These are phyloP conservation scores for Linaria vulgaris DNA, from an alignment of 257 asterid genomes.

Conservation along the genomic window DNA sequence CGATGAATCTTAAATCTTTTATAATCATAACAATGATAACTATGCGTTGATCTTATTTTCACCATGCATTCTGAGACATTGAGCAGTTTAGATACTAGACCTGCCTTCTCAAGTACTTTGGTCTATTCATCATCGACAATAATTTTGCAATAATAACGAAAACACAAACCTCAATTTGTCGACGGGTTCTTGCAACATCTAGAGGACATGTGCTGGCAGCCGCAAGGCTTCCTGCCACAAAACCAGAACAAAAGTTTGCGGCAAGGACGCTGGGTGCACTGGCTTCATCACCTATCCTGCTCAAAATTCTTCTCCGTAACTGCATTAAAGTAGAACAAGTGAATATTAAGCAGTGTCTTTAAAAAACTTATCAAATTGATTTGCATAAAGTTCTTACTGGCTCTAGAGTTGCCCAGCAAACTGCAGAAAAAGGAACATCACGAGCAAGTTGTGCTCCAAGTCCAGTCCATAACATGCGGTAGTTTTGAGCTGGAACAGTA, in stretches of 20 bases:
- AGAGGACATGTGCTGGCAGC: conserved; percentile 76
- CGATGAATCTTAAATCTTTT: too few relatives aligned
- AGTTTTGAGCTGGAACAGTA: conserved; percentile 46
- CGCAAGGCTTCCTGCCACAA: conserved; percentile 83
- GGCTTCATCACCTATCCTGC: conserved; percentile 49
- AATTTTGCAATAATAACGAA: neutral
- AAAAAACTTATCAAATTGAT: neutral
- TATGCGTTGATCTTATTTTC: too few relatives aligned
- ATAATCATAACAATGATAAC: too few relatives aligned
- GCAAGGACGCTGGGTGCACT: conserved; percentile 50
- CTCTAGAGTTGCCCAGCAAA: conserved; percentile 89
- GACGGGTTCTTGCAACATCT: conserved; percentile 85
- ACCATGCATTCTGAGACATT: too few relatives aligned
- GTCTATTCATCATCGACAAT: conserved; percentile 4
- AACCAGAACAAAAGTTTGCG: conserved; percentile 77
- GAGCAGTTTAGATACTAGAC: too few relatives aligned
- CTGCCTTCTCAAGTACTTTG: neutral
- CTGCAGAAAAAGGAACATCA: conserved; percentile 92
- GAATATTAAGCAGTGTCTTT: neutral
- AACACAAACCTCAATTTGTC: conserved; percentile 72
- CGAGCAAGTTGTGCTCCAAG: conserved; percentile 94
- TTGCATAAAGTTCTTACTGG: conserved; percentile 51
- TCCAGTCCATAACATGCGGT: conserved; percentile 80
- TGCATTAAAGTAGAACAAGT: conserved; percentile 34
- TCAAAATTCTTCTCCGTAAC: conserved; percentile 66